Evolutionary conservation across 495 filamentous ascomycete species (phyloP), one percentile per base, ranked within the genome.

Genomic region (Thermothielavioides terrestris): DNA sequence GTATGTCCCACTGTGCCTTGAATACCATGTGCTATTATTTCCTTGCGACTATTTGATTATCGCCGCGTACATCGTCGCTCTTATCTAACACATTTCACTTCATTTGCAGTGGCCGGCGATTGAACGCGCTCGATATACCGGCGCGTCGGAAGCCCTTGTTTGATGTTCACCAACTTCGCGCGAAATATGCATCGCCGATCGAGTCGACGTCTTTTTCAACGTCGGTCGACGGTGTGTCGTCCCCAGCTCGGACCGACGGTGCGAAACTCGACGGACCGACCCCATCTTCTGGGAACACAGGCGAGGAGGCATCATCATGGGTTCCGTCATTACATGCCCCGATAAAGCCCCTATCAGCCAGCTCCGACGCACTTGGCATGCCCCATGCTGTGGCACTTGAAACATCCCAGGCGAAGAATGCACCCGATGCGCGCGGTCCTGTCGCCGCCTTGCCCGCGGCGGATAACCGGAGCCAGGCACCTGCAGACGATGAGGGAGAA

Each of bases 101-200:
- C 15, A 20, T 23, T 44, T 58, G 40, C 64, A 91, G 87, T 74
- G 83, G 83, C 46, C 82, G 78, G 46, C 77, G 69, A 60, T 82
- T 91, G 56, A 75, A 88, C 61, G 81, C 85, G 67, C 65, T 77
- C 31, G 83, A 81, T 47, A 76, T 94, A 41, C 86, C 87, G 23
- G 63, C 72, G 37, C 67, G 72, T 48, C 75, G 73, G 26, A 62
- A 73, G 53, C 61, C 73, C 66, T 69, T 67, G 58, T 65, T 66
- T 51, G 52, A 68, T 61, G 54, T 59, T 23, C 42, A 23, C 6
- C 28, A 15, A 6, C 22, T 46, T 4, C 36, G 8, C 32, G 47
- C 22, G 15, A 25, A 9, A 18, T 59, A 58, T 1, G 50, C 64
- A 4, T 53, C 60, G 46, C 49, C 39, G 31, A 36, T 47, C 31